Base-by-base conservation (phyloP, 805 yeast species). In the Kodamaea nitidulidarum region DNA sequence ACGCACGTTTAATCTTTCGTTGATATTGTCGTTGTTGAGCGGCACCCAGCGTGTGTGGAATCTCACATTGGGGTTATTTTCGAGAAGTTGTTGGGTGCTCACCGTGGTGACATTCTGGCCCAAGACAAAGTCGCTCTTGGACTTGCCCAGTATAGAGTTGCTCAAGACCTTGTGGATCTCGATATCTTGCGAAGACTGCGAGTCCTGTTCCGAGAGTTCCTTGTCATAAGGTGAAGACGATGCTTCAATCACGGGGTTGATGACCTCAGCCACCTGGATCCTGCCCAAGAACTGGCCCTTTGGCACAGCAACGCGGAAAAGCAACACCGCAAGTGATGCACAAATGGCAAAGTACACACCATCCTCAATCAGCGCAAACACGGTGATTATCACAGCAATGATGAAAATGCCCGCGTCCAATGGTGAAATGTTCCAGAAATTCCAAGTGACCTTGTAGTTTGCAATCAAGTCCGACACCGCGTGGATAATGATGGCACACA, bases 271-370 rank as follows among this genome's bases (percentile, higher is more conserved):
- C 44, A 83, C 77, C 53, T 76, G 73, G 44, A 88, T 76, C 50
- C 81, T 73, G 40, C 96, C 97, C 57, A 90, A 70, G 65, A 88
- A 87, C 37, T 76, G 73, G 47, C 96, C 96, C 42, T 73, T 73
- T 31, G 97, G 95, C 66, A 77, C 80, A 17, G 95, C 85, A 35
- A 84, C 60, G 55, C 87, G 78, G 65, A 87, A 77, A 40, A 90
- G 66, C 42, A 88, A 62, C 32, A 76, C 70, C 15, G 88, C 95
- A 49, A 73, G 76, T 24, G 95, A 85, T 41, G 95, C 91, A 54
- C 84, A 80, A 49, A 87, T 76, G 29, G 96, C 91, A 63, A 88
- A 90, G 66, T 90, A 90, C 51, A 90, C 83, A 66, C 96, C 97
- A 55, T 80, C 68, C 61, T 90, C 97, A 56, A 90, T 84, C 4